Percentiles rank a stretch among this genome's conserved stretches.
Evolutionary conservation across 441 rosid species (phyloP).

Genomic region (Pelargonium australe): DNA sequence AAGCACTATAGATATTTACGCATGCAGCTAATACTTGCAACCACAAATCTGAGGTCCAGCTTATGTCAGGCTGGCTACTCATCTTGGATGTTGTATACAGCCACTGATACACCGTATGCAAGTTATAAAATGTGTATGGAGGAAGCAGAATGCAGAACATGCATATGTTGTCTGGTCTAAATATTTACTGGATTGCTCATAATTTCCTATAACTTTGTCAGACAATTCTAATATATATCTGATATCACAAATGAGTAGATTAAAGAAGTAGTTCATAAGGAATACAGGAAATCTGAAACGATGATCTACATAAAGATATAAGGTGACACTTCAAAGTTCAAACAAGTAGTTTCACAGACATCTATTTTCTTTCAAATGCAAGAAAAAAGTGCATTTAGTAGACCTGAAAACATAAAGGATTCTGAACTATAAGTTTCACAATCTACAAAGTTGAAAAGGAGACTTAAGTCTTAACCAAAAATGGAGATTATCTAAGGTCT

Average conservation of each 20-base stretch:
- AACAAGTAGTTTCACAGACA: too few relatives aligned
- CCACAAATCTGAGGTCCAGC: too few relatives aligned
- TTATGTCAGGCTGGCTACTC: too few relatives aligned
- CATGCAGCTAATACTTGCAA: not conserved
- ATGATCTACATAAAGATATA: not conserved
- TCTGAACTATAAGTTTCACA: not conserved
- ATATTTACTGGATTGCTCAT: too few relatives aligned
- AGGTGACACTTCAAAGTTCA: not conserved
- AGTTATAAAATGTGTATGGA: too few relatives aligned
- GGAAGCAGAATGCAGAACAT: not conserved
- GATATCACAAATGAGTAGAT: not conserved
- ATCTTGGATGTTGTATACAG: too few relatives aligned
- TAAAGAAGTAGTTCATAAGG: not conserved
- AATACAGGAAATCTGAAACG: slow-evolving; percentile 4
- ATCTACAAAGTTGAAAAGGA: not conserved
- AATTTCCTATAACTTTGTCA: too few relatives aligned
- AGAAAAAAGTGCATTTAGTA: not conserved
- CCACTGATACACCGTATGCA: too few relatives aligned
- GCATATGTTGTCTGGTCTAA: not conserved
- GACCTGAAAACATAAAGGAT: too few relatives aligned
- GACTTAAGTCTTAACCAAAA: not conserved
- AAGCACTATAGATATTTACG: not conserved
- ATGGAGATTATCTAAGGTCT: not conserved
- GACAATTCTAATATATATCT: not conserved
- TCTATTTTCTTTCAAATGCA: not conserved